Base-by-base conservation (phyloP, 2,329 filamentous ascomycete genomes). In the Volutella citrinella region DNA sequence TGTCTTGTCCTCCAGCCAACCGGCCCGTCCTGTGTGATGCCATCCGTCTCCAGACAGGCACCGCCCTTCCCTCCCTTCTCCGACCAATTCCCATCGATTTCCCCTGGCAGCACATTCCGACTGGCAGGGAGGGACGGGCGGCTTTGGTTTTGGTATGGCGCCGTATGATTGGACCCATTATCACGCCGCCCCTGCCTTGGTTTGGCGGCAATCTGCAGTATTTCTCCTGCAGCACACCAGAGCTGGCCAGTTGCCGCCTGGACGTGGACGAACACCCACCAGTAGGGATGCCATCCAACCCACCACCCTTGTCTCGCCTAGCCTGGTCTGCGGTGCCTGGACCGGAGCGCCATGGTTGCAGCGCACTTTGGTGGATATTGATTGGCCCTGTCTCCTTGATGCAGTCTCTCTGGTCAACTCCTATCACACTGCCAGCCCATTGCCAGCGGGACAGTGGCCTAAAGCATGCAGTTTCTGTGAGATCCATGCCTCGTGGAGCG, bases 181-280 rank as follows among this genome's bases (percentile, higher is more conserved):
- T 34, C 19, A 27, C 35, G 36, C 27, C 27, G 36, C 34, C 27
- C 27, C 32, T 30, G 22, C 37, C 37, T 30, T 46, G 40, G 47
- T 41, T 41, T 37, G 35, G 32, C 40, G 27, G 45, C 42, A 35
- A 34, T 28, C 31, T 45, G 32, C 34, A 37, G 31, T 34, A 36
- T 32, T 30, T 40, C 30, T 26, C 30, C 39, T 48, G 36, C 46
- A 45, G 42, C 34, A 44, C 37, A 42, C 38, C 44, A 49, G 48
- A n/a, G n/a, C n/a, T n/a, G n/a, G 48, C 41, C 47, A 52, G 44
- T 51, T 39, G 39, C 48, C 45, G 45, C 47, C 49, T 42, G 46
- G 40, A 35, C 31, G 30, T 34, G 21, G 38, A 27, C 31, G 32
- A 37, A 33, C 38, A 36, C 25, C 36, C 32, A 32, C 30, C 30